Conservation (phyloP, 2,329 filamentous ascomycete genomes). For the Monosporascus sp. region DNA sequence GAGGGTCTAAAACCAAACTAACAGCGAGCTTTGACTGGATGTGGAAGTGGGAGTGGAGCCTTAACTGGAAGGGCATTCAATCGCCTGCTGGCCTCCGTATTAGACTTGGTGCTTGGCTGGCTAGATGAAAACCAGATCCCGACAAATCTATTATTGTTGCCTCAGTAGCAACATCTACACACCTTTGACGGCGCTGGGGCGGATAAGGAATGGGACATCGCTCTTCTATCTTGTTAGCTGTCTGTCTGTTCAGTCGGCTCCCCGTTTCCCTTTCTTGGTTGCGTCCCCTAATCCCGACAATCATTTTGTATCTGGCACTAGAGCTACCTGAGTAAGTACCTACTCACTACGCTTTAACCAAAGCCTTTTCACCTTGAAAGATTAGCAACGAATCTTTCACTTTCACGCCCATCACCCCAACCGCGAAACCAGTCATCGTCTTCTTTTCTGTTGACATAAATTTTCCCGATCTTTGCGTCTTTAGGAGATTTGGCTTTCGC, state of each 20-base stretch:
- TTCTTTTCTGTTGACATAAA: not conserved
- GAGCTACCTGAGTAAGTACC: not conserved
- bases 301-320: not conserved
- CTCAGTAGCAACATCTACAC: not conserved
- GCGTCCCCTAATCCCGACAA: too few relatives aligned
- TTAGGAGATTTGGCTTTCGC: not conserved
- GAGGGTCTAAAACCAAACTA: not conserved
- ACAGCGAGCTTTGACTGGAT: not conserved
- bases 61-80: not conserved
- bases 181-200: too few relatives aligned
- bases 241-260: too few relatives aligned
- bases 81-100: not conserved
- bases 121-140: conserved; percentile 13
- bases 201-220: too few relatives aligned
- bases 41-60: not conserved
- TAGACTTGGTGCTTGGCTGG: conserved; percentile 6
- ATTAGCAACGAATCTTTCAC: not conserved
- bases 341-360: not conserved
- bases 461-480: not conserved
- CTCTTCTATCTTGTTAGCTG: too few relatives aligned
- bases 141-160: not conserved
- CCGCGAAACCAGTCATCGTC: not conserved
- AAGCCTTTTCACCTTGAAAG: not conserved
- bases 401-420: not conserved
- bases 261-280: too few relatives aligned